Percentiles rank a stretch among this genome's conserved stretches.
These are phyloP conservation scores for Fusarium domesticum DNA, from an alignment of 2,329 filamentous ascomycete genomes.

Conservation along the genomic window DNA sequence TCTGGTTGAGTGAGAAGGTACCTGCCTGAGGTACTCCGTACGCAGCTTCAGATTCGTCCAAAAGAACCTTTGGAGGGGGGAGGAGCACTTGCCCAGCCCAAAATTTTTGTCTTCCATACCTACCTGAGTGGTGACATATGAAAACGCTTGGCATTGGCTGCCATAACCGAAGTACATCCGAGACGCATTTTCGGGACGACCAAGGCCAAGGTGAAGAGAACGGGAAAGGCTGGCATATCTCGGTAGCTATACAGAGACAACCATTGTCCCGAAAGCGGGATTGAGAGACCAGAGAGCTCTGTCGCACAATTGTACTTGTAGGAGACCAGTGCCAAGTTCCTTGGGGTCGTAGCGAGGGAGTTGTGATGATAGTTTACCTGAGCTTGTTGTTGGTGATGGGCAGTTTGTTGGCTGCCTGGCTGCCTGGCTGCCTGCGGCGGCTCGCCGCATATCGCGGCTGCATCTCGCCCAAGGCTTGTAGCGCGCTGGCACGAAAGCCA, in stretches of 20 bases:
- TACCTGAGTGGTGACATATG: not conserved
- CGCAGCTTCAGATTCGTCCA: not conserved
- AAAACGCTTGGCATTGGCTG: slow-evolving; percentile 14
- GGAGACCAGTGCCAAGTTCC: slow-evolving; percentile 25
- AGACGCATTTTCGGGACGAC: slow-evolving; percentile 20
- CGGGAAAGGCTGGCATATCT: slow-evolving; percentile 9
- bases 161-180: slow-evolving; percentile 27
- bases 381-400: slow-evolving; percentile 5
- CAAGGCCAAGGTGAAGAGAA: slow-evolving; percentile 16
- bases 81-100: not conserved
- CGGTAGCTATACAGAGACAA: too few relatives aligned
- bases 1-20: slow-evolving; percentile 17
- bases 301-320: too few relatives aligned
- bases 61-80: not conserved
- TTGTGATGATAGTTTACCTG: slow-evolving; percentile 21
- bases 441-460: slow-evolving; percentile 16
- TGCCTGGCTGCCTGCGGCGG: slow-evolving; percentile 18
- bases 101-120: slow-evolving; percentile 4
- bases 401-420: slow-evolving; percentile 7
- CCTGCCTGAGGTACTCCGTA: slow-evolving; percentile 18
- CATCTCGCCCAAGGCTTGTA: slow-evolving; percentile 6
- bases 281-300: too few relatives aligned
- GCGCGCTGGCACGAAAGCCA: slow-evolving; percentile 1
- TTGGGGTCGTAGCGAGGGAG: slow-evolving; percentile 9
- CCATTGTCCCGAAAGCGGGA: too few relatives aligned